Percentiles rank a stretch among this genome's conserved stretches.
Conservation (phyloP, 768 basidiomycete genomes). For the Lentinula raphanica region DNA sequence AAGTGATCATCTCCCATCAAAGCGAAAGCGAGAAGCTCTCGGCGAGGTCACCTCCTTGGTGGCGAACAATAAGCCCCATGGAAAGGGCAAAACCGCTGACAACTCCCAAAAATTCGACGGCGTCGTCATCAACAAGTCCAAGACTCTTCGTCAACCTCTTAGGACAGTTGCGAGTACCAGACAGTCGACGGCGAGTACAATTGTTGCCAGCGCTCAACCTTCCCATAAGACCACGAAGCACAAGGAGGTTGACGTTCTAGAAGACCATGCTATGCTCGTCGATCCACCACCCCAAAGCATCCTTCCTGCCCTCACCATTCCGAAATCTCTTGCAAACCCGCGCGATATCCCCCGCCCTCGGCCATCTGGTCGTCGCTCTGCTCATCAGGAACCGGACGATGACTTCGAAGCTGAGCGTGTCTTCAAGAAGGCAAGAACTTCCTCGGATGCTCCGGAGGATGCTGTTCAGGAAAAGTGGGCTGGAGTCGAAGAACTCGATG, state of each 20-base stretch:
- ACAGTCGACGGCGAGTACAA: constrained; percentile 15
- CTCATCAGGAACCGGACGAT: constrained; percentile 30
- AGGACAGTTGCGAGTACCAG: constrained; percentile 29
- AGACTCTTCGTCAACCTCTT: constrained; percentile 30
- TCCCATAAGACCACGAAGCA: constrained; percentile 22
- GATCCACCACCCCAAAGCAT: constrained; percentile 2
- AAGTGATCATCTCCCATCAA: constrained; percentile 45
- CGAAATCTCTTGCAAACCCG: constrained; percentile 14
- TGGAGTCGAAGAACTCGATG: constrained; percentile 37
- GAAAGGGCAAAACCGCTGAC: constrained; percentile 47
- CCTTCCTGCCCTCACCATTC: constrained; percentile 7
- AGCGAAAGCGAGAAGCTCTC: constrained; percentile 73
- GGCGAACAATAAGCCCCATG: constrained; percentile 27
- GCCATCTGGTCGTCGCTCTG: background rate
- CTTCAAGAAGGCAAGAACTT: constrained; percentile 62
- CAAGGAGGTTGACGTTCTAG: background rate
- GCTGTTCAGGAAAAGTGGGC: constrained; percentile 17
- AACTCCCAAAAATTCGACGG: constrained; percentile 41
- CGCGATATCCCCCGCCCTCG: constrained; percentile 21
- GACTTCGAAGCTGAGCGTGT: constrained; percentile 46
- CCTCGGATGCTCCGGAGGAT: constrained; percentile 37
- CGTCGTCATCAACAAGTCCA: constrained; percentile 38
- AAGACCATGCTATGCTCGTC: constrained; percentile 25
- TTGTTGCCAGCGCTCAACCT: constrained; percentile 16
- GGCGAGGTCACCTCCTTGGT: constrained; percentile 57